These are phyloP conservation scores for Boletus tomentosulus DNA, from an alignment of 768 basidiomycete species.

Conservation along the genomic window DNA sequence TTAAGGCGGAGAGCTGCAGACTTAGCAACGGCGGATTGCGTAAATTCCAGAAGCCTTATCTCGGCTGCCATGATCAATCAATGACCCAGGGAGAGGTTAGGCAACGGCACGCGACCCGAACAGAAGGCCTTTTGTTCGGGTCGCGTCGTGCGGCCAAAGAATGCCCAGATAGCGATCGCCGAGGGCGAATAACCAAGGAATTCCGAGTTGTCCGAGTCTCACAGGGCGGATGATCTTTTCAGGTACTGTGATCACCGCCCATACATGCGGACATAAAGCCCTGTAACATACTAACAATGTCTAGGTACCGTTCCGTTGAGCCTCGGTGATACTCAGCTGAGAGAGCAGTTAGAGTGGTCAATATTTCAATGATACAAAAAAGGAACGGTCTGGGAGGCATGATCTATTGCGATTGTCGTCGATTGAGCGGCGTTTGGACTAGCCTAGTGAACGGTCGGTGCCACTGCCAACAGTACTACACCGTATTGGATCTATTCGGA, in stretches of 20 bases:
- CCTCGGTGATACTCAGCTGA: not conserved
- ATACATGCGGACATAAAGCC: not conserved
- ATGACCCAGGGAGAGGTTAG: not conserved
- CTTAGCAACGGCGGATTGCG: not conserved
- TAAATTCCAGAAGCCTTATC: not conserved
- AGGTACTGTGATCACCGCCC: not conserved
- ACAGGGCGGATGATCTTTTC: not conserved
- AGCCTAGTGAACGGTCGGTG: not conserved
- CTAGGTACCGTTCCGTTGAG: not conserved
- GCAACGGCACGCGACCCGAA: not conserved
- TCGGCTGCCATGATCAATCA: not conserved
- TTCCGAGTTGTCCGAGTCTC: not conserved
- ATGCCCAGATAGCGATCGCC: not conserved
- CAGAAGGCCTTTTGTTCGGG: not conserved
- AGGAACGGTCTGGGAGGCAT: not conserved
- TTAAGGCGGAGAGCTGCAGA: not conserved
- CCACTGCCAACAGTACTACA: not conserved
- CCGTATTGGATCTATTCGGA: slow-evolving; percentile 1
- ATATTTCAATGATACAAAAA: not conserved
- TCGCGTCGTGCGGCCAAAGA: not conserved
- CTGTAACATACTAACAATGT: slow-evolving; percentile 9
- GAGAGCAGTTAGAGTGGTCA: not conserved
- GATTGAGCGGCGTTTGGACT: slow-evolving; percentile 4
- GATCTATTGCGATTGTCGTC: not conserved
- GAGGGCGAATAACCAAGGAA: not conserved